Evolutionary conservation across 768 basidiomycete species (phyloP).

Genomic region (Termitomyces sp.): DNA sequence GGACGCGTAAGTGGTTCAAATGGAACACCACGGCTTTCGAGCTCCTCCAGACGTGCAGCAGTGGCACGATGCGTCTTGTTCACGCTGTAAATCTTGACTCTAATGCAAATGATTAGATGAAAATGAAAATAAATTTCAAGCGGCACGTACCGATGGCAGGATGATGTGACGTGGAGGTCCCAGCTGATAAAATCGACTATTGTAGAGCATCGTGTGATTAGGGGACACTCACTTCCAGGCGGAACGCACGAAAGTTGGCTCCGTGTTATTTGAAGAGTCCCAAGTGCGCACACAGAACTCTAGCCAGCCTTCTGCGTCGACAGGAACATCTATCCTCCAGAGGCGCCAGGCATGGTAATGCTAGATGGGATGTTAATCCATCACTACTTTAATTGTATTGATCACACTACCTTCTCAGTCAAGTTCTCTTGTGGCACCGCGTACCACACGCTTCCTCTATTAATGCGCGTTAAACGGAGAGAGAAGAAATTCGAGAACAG

Average conservation of each 20-base stretch:
- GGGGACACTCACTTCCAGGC: conserved; percentile 43
- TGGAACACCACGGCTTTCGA: conserved; percentile 29
- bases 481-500: not conserved
- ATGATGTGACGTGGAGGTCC: conserved; percentile 50
- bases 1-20: conserved; percentile 38
- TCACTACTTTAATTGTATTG: not conserved
- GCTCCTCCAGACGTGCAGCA: conserved; percentile 32
- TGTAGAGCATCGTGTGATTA: not conserved
- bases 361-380: conserved; percentile 14
- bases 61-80: conserved; percentile 37
- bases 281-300: conserved; percentile 51
- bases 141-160: conserved; percentile 29
- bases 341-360: conserved; percentile 52
- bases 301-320: conserved; percentile 51
- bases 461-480: not conserved
- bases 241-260: conserved; percentile 48
- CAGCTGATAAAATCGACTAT: conserved; percentile 23
- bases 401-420: conserved; percentile 36
- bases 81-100: conserved; percentile 50
- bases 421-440: conserved; percentile 37
- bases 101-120: conserved; percentile 1
- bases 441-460: conserved; percentile 46
- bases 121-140: not conserved
- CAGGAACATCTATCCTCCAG: conserved; percentile 45
- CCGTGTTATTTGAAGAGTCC: conserved; percentile 54